Evolutionary conservation across 768 basidiomycete genomes (phyloP), one percentile per base, ranked within the genome.

Genomic region (Auricularia sp.): DNA sequence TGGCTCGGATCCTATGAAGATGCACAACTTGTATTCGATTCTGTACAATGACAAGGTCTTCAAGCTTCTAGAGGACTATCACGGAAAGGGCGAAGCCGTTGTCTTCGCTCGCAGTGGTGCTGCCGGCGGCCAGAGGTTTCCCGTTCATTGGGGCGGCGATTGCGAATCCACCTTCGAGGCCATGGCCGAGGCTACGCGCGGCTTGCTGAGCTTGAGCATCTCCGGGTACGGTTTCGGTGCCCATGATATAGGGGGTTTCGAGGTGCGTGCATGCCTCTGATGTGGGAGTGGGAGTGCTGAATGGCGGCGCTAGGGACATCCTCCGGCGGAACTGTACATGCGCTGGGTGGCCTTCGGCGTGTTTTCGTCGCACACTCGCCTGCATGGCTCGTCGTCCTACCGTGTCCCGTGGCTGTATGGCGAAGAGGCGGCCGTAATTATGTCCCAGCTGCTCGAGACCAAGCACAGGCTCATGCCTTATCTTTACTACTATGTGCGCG

Each of bases 391-490:
- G 4, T 77, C 80, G 23, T 88, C 87, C 12, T 90, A 90, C 70
- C 84, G 88, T 10, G 87, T 91, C 2, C 88, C 88, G 1, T 91
- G 87, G 88, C 78, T 71, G 42, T 76, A 84, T 64, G 88, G 86
- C 67, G 87, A 87, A 12, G 85, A 79, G 62, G 76, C 78, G 1
- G 75, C 79, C 51, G 61, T 64, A 39, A 71, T 77, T 18, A 71
- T 80, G 42, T 71, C 76, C 35, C 74, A 76, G 63, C 77, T 86
- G 72, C 74, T 88, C 56, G 80, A 85, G 63, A 78, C 80, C 10
- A 90, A 88, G 71, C 82, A 88, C 73, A 75, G 86, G 43, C 75
- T 91, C 61, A 89, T 89, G 87, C 89, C 88, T 0, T 89, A 90
- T 71, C 72, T 91, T 61, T 77, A 67, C 59, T 71, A 69, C 3